Evolutionary conservation across 306 rosid genomes (phyloP), one percentile per base, ranked within the genome.

Genomic region (Vachellia pachyceras): DNA sequence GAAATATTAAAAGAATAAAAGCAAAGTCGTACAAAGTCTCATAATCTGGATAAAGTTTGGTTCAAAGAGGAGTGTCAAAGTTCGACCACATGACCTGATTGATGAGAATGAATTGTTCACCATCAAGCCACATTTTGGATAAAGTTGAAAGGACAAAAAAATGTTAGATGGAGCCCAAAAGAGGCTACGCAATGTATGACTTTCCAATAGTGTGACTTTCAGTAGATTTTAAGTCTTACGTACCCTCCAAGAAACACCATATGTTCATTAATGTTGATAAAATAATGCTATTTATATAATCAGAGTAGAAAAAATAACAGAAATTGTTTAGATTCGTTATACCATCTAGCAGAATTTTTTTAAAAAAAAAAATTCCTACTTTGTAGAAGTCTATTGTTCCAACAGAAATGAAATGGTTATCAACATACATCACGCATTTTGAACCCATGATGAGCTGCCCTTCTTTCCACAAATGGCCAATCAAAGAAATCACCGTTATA

Each of bases 401-500:
- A 73, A 44, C 79, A 46, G 25, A 39, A 76, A 79, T 35, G 11
- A 39, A 76, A 83, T 33, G 18, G 79, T 44, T 77, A 81, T 54
- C 73, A 68, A 77, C 91, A 77, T 90, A 93, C 99, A 87, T 93
- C 98, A 85, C 87, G 85, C 92, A 95, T 91, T 90, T 91, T 93
- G 4, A 91, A 58, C 63, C 99, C 99, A 77, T 90, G 97, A 90
- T 87, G 88, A 14, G 89, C 80, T 69, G 99, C 98, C 90, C 99
- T 90, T 73, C 85, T 86, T 84, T 95, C 99, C 87, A 95, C 64
- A 89, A 95, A 95, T 77, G 98, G 99, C 98, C 99, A 95, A 81
- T 95, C 99, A 70, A 95, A 95, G 86, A 77, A 95, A 85, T 95
- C 99, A 78, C 98, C 99, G 44, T 95, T 95, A 77, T 95, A 95